Base-by-base conservation (phyloP, 2,329 filamentous ascomycete species). In the Arthrinium phaeospermum region DNA sequence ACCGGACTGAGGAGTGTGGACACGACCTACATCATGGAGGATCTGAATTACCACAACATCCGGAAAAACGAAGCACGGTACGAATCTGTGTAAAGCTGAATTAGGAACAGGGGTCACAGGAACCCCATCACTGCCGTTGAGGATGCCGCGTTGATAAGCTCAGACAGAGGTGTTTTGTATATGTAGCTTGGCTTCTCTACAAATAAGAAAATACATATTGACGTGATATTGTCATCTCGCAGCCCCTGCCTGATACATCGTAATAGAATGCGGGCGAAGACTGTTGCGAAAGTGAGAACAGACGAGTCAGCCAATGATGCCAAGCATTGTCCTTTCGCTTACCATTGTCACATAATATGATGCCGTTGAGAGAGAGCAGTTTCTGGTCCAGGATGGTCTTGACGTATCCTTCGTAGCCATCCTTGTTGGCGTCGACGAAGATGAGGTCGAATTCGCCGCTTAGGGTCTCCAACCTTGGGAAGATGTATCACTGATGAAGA, bases 351-450 rank as follows among this genome's bases (percentile, higher is more conserved):
- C 71, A 72, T 67, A 76, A 69, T 44, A 75, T 74, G 37, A 75
- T 44, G 10, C 74, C 73, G 7, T 44, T 49, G 8, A 71, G 71
- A 2, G 73, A 74, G 1, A 76, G 71, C 27, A 76, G 71, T 57
- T 73, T 76, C 68, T 73, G 67, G 73, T 77, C 73, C 3, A 76
- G 74, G 69, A 76, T 75, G 30, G 49, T 67, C 68, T 75, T 71
- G 67, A 77, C 71, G 53, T 76, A 77, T 4, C 41, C 68, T 30
- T 71, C 68, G 61, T 75, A 75, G 34, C 71, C 71, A 44, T 79
- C 75, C 72, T 81, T 81, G 69, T 81, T 78, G 3, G 79, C 79
- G 37, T 81, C 79, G n/a, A 81, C 74, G 68, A 81, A 81, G 53
- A 80, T 75, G 27, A 81, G 64, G 69, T 81, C 80, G 51, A 81